A percentile compares a stretch with the other conserved stretches of the same genome.
Conservation (phyloP, 208 protist species). For the Acanthamoeba triangularis region DNA sequence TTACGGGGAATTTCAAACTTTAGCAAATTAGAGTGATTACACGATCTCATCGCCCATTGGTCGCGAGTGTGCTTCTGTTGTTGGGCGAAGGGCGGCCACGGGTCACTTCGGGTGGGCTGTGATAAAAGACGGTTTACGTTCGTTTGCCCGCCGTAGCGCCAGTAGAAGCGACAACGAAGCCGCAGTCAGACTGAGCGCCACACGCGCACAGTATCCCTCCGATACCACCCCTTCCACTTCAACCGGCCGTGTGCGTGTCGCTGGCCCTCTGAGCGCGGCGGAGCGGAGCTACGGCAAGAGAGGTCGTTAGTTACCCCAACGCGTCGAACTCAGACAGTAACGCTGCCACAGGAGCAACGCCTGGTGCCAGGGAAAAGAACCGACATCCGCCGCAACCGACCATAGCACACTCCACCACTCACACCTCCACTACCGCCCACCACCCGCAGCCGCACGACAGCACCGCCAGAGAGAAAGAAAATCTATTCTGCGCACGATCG, state of each 20-base stretch:
- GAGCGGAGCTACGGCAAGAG: background rate
- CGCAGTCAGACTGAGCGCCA: background rate
- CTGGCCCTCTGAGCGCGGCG: no score
- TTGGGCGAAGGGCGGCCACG: no score
- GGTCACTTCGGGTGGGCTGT: no score
- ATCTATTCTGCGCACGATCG: background rate
- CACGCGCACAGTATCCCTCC: background rate
- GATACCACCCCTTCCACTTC: background rate
- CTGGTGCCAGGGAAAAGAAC: no score
- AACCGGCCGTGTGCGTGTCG: background rate
- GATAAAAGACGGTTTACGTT: background rate
- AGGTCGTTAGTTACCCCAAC: background rate
- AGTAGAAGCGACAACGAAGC: background rate
- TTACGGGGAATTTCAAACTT: no score
- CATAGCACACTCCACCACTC: background rate
- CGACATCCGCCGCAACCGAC: no score
- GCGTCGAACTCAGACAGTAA: background rate
- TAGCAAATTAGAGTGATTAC: no score
- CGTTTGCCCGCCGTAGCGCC: background rate
- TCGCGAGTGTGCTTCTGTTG: no score
- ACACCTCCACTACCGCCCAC: background rate
- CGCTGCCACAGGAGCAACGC: no score
- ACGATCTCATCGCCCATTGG: no score
- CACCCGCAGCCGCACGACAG: no score
- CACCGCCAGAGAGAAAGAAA: no score